Evolutionary conservation across 2,329 filamentous ascomycete species (phyloP).

Genomic region (Apiospora rasikravindrae): DNA sequence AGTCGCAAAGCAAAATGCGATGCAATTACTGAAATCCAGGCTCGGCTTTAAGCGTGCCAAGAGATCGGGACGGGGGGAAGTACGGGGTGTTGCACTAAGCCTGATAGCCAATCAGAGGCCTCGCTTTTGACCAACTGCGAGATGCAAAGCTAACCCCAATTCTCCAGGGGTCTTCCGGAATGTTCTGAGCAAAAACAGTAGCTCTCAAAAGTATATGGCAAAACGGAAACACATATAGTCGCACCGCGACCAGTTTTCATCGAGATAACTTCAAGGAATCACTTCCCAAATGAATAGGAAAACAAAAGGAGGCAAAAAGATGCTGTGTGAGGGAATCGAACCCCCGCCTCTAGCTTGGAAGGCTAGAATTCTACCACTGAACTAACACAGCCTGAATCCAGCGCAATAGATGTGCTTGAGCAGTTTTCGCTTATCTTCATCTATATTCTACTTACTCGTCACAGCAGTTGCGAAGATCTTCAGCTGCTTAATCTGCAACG

Average conservation of each 20-base stretch:
- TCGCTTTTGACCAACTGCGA: slow-evolving; percentile 18
- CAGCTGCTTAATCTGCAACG: no score
- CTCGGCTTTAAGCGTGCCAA: slow-evolving; percentile 20
- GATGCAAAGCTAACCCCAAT: background rate
- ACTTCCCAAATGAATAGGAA: background rate
- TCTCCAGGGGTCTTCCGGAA: background rate
- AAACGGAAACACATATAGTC: background rate
- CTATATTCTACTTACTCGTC: no score
- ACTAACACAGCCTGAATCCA: slow-evolving; percentile 21
- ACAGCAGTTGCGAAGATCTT: no score
- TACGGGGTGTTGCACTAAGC: slow-evolving; percentile 2
- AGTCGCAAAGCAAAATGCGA: slow-evolving; percentile 14
- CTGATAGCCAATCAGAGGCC: slow-evolving; percentile 21
- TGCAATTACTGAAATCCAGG: slow-evolving; percentile 6
- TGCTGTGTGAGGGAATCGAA: slow-evolving; percentile 22
- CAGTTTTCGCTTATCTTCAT: no score
- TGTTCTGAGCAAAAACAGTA: background rate
- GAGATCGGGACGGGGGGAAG: slow-evolving; percentile 8
- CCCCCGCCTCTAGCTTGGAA: slow-evolving; percentile 21
- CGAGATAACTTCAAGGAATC: background rate
- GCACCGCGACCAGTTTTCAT: background rate
- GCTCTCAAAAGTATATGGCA: background rate
- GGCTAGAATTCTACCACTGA: slow-evolving; percentile 21
- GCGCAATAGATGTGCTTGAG: background rate
- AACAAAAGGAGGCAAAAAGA: background rate